Base-by-base conservation (phyloP, 2,329 filamentous ascomycete genomes). In the Alternaria triticina region DNA sequence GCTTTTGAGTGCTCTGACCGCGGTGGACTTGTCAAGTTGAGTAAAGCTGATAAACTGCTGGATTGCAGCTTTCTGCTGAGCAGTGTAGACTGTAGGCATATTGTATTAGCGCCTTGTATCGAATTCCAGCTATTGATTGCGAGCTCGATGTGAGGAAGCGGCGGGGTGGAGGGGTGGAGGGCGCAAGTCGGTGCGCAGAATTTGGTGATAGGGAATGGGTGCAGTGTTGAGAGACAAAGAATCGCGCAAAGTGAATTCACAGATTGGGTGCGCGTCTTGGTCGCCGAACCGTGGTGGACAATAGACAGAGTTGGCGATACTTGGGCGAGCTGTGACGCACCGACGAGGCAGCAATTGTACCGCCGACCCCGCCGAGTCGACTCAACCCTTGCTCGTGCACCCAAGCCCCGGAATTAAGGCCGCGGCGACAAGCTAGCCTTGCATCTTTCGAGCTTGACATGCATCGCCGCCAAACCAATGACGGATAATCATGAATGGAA, bases 41-140 rank as follows among this genome's bases (percentile, higher is more conserved):
- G 83, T 84, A 66, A 85, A 80, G 61, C 66, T 78, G 61, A 76
- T 74, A 69, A 85, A 84, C 70, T 83, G 80, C 65, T 64, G 62
- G 49, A 85, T 82, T 13, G 82, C 81, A 59, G 69, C 70, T 74
- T 84, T 85, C 73, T 86, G 83, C 72, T 79, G 72, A 7, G 80
- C 47, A 7, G 77, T 83, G 72, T 83, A 82, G 43, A 79, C 81
- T 80, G 82, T 71, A 70, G 83, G 82, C 83, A 85, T 84, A 9
- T 69, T 80, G 67, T 54, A 54, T 75, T 59, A 75, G 74, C 49
- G 45, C 54, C 43, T 25, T 62, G 8, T 59, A 28, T n/a, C 54
- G 57, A 33, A 23, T 25, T 22, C 30, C 22, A 50, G 28, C 23
- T 56, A 11, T 28, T 43, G 59, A 40, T 45, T 43, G 54, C 52